These are phyloP conservation scores for Magnolia kwangsiensis DNA, from an alignment of 164 flowering plant species.

Conservation along the genomic window DNA sequence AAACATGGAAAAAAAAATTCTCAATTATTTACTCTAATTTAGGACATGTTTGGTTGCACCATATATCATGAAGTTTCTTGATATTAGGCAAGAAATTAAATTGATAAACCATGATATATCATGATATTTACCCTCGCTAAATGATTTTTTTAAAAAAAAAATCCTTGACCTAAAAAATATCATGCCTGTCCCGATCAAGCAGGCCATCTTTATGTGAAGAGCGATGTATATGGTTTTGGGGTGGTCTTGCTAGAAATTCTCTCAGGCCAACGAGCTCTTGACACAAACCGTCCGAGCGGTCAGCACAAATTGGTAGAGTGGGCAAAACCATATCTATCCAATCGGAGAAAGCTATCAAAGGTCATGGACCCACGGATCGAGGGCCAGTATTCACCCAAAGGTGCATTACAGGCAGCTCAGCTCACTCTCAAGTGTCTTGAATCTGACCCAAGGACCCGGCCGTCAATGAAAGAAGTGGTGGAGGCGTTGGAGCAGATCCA, in stretches of 20 bases:
- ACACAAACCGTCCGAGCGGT: constrained; percentile 59
- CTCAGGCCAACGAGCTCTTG: constrained; percentile 64
- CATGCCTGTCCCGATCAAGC: constrained; percentile 11
- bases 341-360: constrained; percentile 42
- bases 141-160: too few species aligned
- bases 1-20: too few species aligned
- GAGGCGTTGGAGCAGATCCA: constrained; percentile 45
- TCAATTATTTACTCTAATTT: too few species aligned
- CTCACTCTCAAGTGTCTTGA: constrained; percentile 59
- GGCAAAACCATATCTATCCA: constrained; percentile 53
- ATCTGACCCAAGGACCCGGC: constrained; percentile 56
- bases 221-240: constrained; percentile 86
- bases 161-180: too few species aligned
- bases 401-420: constrained; percentile 50
- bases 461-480: constrained; percentile 74
- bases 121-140: too few species aligned
- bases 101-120: too few species aligned
- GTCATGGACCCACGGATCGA: constrained; percentile 59
- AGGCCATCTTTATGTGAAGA: constrained; percentile 90
- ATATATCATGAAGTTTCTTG: too few species aligned
- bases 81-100: too few species aligned
- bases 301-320: constrained; percentile 66
- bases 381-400: constrained; percentile 55
- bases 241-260: constrained; percentile 78
- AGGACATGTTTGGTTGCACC: too few species aligned